Percentiles rank a stretch among this genome's conserved stretches.
phyloP scores from a whole-genome alignment of 2,329 filamentous ascomycete species.

The Cytospora piceae region DNA sequence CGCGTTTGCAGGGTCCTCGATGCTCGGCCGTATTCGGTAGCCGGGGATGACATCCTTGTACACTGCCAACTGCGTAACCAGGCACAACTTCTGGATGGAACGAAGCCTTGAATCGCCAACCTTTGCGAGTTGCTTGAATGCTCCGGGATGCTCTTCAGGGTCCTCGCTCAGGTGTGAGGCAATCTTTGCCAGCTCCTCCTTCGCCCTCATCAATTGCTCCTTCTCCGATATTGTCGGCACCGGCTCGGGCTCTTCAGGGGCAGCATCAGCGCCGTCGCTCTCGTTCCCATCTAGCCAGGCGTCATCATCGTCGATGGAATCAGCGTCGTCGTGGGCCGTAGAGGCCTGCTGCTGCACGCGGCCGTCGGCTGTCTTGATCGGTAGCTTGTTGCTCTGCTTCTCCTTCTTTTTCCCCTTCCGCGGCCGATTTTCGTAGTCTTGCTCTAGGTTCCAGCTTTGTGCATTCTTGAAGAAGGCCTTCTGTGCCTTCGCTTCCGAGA shows the following conservation, averaged over 20 bases:
- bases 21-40: conserved; percentile 85
- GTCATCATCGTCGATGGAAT: conserved; percentile 60
- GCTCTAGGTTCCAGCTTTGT: conserved; percentile 86
- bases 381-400: conserved; percentile 74
- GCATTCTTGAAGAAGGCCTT: conserved; percentile 74
- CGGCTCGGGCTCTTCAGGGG: conserved; percentile 46
- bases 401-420: conserved; percentile 77
- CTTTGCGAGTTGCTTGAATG: conserved; percentile 76
- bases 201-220: conserved; percentile 82
- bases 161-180: conserved; percentile 84
- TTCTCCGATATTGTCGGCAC: conserved; percentile 70
- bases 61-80: conserved; percentile 85
- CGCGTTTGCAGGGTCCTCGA: conserved; percentile 72
- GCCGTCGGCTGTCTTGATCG: conserved; percentile 85
- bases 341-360: conserved; percentile 59
- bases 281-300: conserved; percentile 67
- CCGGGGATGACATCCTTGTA: conserved; percentile 97
- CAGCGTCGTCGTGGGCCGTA: conserved; percentile 60
- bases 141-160: conserved; percentile 84
- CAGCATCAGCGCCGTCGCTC: conserved; percentile 56
- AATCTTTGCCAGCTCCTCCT: conserved; percentile 88
- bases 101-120: conserved; percentile 71
- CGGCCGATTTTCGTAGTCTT: conserved; percentile 82
- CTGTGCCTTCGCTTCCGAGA: conserved; percentile 47
- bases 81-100: conserved; percentile 80